A percentile compares a stretch with the other conserved stretches of the same genome.
phyloP scores from a whole-genome alignment of 2,329 filamentous ascomycete genomes.

The Xylariomycetidae sp. region DNA sequence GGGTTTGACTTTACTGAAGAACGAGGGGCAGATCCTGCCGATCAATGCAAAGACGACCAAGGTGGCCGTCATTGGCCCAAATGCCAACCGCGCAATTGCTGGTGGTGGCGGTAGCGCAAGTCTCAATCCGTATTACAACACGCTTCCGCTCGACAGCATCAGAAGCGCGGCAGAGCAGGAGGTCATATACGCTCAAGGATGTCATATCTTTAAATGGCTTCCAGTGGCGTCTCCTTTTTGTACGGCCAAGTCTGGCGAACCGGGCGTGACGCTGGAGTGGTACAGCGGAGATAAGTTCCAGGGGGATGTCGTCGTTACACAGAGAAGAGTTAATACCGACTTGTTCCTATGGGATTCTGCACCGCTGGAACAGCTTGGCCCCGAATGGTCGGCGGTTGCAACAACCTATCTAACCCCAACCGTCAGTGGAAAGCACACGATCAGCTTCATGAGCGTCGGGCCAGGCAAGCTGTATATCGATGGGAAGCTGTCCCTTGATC shows the following conservation, averaged over 20 bases:
- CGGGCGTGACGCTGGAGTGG: constrained; percentile 61
- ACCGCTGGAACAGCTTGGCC: constrained; percentile 53
- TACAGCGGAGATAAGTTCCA: constrained; percentile 60
- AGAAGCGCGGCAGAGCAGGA: constrained; percentile 48
- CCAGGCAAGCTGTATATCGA: constrained; percentile 59
- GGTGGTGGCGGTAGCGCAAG: constrained; percentile 64
- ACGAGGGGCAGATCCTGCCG: constrained; percentile 54
- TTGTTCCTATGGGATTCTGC: constrained; percentile 69
- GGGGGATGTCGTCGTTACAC: constrained; percentile 50
- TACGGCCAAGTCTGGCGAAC: constrained; percentile 50
- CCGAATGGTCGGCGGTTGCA: constrained; percentile 60
- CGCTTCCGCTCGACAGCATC: constrained; percentile 61
- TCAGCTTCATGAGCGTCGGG: constrained; percentile 65
- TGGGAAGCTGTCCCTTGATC: constrained; percentile 55
- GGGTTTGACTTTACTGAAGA: constrained; percentile 61
- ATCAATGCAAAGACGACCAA: constrained; percentile 50
- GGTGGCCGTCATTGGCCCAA: constrained; percentile 63
- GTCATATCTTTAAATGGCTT: constrained; percentile 62
- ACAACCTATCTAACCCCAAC: constrained; percentile 56
- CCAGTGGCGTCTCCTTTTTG: constrained; percentile 58
- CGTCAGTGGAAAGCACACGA: constrained; percentile 56
- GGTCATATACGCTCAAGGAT: constrained; percentile 57
- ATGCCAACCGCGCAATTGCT: constrained; percentile 63
- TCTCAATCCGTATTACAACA: constrained; percentile 65
- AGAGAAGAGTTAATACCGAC: constrained; percentile 59